Evolutionary conservation across 371 early-diverging fungal genomes (phyloP).

Genomic region (Capniomyces stellatus): DNA sequence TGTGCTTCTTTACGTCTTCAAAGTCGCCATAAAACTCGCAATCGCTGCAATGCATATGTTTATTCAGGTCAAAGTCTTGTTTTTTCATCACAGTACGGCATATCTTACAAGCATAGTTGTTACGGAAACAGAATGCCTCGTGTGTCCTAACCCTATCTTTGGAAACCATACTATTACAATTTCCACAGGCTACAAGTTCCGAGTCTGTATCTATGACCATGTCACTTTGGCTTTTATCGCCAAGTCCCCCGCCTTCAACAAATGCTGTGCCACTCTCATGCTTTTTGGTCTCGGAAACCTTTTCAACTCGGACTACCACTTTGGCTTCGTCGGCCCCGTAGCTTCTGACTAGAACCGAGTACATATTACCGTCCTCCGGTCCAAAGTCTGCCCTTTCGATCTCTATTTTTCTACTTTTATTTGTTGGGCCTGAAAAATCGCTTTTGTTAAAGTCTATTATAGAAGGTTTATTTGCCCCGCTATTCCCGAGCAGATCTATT

Average conservation of each 20-base stretch:
- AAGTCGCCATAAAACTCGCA: conserved; percentile 34
- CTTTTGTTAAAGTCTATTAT: not conserved
- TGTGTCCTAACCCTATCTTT: conserved; percentile 41
- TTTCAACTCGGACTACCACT: too few species aligned
- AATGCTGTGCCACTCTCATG: too few species aligned
- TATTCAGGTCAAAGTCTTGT: conserved; percentile 31
- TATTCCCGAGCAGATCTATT: not conserved
- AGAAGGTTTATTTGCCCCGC: not conserved
- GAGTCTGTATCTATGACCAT: too few species aligned
- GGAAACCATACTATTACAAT: conserved; percentile 54
- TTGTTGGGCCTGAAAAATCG: not conserved
- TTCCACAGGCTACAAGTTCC: conserved; percentile 41
- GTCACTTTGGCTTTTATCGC: too few species aligned
- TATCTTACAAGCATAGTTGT: conserved; percentile 43
- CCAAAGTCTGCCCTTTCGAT: not conserved
- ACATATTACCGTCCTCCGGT: not conserved
- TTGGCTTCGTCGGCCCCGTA: not conserved
- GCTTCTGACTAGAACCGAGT: conserved; percentile 2
- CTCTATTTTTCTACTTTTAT: not conserved
- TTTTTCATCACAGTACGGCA: conserved; percentile 52
- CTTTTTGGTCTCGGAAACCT: too few species aligned
- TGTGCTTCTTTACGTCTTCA: conserved; percentile 41
- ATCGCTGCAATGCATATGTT: conserved; percentile 68
- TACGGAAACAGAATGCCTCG: conserved; percentile 53
- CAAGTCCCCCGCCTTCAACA: too few species aligned